Conservation (phyloP, 768 basidiomycete genomes). For the Cystofilobasidium macerans region DNA sequence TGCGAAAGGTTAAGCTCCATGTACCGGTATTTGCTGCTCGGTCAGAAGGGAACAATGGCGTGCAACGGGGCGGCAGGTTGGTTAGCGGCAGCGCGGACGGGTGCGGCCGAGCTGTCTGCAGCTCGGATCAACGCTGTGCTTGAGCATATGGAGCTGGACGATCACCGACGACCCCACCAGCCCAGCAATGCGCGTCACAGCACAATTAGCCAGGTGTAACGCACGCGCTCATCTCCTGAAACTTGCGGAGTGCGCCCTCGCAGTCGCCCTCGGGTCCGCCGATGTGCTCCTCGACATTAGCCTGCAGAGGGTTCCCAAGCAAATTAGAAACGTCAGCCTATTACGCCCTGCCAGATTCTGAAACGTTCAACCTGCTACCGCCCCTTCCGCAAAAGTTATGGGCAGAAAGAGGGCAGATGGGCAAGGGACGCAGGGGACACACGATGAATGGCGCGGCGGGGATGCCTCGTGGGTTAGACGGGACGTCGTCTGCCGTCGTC, state of each 20-base stretch:
- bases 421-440: slow-evolving; percentile 35
- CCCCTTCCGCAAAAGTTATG: background rate
- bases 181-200: too few species aligned
- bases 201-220: slow-evolving; percentile 35
- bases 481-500: slow-evolving; percentile 30
- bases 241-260: slow-evolving; percentile 62
- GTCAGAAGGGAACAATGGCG: too few species aligned
- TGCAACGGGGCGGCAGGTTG: background rate
- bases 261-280: slow-evolving; percentile 66
- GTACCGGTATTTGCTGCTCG: slow-evolving; percentile 84
- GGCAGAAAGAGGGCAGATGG: background rate
- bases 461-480: slow-evolving; percentile 81
- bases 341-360: too few species aligned
- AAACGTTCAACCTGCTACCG: background rate
- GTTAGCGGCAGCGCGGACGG: background rate
- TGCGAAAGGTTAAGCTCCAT: slow-evolving; percentile 83
- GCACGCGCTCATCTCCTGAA: slow-evolving; percentile 91
- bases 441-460: slow-evolving; percentile 93
- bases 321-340: background rate
- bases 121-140: too few species aligned
- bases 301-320: slow-evolving; percentile 43
- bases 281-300: slow-evolving; percentile 76
- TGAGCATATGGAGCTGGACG: too few species aligned
- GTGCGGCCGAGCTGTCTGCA: background rate
- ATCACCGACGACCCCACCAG: too few species aligned